Percentiles rank a stretch among this genome's conserved stretches.
Conservation (phyloP, 306 rosid genomes). For the Casuarina glauca region DNA sequence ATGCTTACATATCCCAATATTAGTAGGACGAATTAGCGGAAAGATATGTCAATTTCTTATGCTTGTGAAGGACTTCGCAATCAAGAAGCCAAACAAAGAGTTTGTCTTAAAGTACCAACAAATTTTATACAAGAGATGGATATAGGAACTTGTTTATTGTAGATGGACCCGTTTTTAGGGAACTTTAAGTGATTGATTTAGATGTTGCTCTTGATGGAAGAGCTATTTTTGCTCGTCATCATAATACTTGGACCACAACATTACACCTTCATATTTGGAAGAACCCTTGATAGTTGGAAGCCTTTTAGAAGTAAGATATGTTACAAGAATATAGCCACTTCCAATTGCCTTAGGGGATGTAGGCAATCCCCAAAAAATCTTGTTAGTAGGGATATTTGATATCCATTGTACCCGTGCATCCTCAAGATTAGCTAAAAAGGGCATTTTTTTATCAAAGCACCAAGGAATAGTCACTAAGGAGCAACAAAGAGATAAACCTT, state of each 20-base stretch:
- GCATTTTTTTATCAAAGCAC: constrained; percentile 53
- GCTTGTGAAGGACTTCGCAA: too few relatives aligned
- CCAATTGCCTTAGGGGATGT: constrained; percentile 56
- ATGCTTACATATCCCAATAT: too few relatives aligned
- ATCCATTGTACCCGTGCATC: constrained; percentile 57
- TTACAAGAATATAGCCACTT: constrained; percentile 47
- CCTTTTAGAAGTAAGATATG: constrained; percentile 38
- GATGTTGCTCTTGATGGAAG: constrained; percentile 44
- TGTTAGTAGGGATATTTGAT: constrained; percentile 33
- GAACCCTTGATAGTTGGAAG: constrained; percentile 52
- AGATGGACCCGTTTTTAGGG: too few relatives aligned
- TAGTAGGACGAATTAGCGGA: too few relatives aligned
- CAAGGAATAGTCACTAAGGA: constrained; percentile 64
- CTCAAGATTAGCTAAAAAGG: constrained; percentile 34
- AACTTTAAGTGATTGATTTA: too few relatives aligned
- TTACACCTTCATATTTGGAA: constrained; percentile 66
- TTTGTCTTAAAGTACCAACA: too few relatives aligned
- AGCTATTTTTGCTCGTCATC: constrained; percentile 55
- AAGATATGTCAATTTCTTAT: too few relatives aligned
- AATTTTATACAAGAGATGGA: too few relatives aligned
- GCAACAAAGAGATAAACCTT: constrained; percentile 57
- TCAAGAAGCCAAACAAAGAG: too few relatives aligned
- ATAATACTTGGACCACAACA: constrained; percentile 70
- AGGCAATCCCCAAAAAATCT: constrained; percentile 55
- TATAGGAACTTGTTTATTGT: too few relatives aligned